Conservation (phyloP, 768 basidiomycete species). For the Floccularia luteovirens region DNA sequence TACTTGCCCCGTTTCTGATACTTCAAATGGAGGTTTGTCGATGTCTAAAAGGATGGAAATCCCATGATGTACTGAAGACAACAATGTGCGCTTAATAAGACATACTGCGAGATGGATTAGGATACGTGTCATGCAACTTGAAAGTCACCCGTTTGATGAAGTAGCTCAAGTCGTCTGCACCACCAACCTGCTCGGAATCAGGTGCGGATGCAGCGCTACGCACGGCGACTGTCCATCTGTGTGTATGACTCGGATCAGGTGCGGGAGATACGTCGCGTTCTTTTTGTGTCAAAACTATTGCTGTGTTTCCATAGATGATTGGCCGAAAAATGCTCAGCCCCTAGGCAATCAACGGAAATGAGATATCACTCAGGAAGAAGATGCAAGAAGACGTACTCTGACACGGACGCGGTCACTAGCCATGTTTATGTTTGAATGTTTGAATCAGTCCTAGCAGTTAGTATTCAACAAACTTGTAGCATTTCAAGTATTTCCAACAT, state of each 20-base stretch:
- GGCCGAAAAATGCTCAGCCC: constrained; percentile 85
- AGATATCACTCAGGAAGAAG: constrained; percentile 4
- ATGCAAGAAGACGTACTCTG: constrained; percentile 44
- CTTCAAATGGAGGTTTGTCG: constrained; percentile 91
- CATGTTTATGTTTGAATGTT: too few species aligned
- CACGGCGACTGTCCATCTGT: constrained; percentile 94
- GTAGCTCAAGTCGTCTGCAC: constrained; percentile 83
- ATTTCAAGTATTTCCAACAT: too few species aligned
- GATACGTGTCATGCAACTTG: constrained; percentile 95
- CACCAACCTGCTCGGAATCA: constrained; percentile 75
- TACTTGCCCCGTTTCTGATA: constrained; percentile 87
- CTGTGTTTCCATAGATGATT: constrained; percentile 94
- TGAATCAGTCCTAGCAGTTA: too few species aligned
- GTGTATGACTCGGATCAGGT: constrained; percentile 85
- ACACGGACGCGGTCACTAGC: constrained; percentile 72
- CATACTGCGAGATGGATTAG: constrained; percentile 85
- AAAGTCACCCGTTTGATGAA: constrained; percentile 96
- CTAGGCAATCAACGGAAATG: constrained; percentile 28
- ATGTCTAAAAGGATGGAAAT: constrained; percentile 43
- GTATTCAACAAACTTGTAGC: too few species aligned
- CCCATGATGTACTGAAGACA: constrained; percentile 3
- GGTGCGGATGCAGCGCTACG: constrained; percentile 77
- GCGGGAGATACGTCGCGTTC: constrained; percentile 52
- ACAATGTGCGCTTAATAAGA: constrained; percentile 8
- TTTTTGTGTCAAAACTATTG: constrained; percentile 64